Evolutionary conservation across 371 early-diverging fungal species (phyloP), one percentile per base, ranked within the genome.

Genomic region (Chytridium lagenaria): DNA sequence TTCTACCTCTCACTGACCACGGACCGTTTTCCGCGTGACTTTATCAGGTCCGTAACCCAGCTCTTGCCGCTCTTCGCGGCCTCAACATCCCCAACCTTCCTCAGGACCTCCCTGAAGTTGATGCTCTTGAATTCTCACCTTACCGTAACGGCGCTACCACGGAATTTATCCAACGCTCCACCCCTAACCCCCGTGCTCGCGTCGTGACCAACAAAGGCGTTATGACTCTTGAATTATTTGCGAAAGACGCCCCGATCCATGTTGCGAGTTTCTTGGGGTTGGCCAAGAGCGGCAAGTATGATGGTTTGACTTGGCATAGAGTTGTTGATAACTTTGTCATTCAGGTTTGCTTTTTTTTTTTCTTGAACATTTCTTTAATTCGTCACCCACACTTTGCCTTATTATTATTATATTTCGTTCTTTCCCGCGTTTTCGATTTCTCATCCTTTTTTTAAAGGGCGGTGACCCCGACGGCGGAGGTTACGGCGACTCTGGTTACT

Each of bases 291-390:
- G 63, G 63, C 2, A 34, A 30, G 3, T 61, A 61, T 28, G 23
- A 61, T 34, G 63, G 63, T 5, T 23, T 61, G 19, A 61, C 63
- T 16, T 61, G 63, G 63, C 63, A 61, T 34, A 3, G 63, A 12
- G 63, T 61, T 12, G 63, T 61, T 28, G 63, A 61, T 34, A 61
- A 61, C 63, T 61, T 61, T 61, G 63, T 61, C 63, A 61, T 61
- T 38, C 63, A 61, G 63, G 55, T 52, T 52, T 52, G 12, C 26
- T 52, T 52, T 52, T 23, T 15, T 52, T 10, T 23, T 52, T 52
- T 52, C 55, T n/a, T 44, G 44, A 44, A n/a, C 23, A 7, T 22
- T 52, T 26, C 55, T 52, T n/a, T n/a, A n/a, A n/a, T n/a, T n/a
- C n/a, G n/a, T n/a, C n/a, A n/a, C n/a, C n/a, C n/a, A n/a, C n/a